phyloP scores from a whole-genome alignment of 352 stramenopile genomes.

The Phytophthora podocarpi region DNA sequence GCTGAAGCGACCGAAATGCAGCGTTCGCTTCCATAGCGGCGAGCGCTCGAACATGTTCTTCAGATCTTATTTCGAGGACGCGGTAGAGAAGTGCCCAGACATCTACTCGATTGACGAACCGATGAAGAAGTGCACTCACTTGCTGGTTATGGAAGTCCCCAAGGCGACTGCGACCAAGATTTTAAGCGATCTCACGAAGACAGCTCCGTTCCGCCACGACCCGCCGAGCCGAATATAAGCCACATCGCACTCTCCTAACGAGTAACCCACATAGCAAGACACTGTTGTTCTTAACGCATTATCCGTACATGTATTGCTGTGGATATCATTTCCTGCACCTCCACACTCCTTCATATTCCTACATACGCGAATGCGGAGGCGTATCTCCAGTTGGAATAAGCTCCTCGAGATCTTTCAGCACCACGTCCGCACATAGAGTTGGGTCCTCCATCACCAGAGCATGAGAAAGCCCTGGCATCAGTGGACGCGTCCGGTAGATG shows the following conservation, averaged over 20 bases:
- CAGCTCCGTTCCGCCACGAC: slow-evolving; percentile 1
- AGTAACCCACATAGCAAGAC: background rate
- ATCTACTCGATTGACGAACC: slow-evolving; percentile 35
- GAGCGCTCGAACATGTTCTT: slow-evolving; percentile 42
- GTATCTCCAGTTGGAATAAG: slow-evolving; percentile 3
- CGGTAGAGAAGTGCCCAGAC: slow-evolving; percentile 21
- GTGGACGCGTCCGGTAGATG: slow-evolving; percentile 32
- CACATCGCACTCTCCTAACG: background rate
- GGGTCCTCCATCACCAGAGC: slow-evolving; percentile 55
- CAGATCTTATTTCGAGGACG: slow-evolving; percentile 25
- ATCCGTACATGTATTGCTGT: too few relatives aligned
- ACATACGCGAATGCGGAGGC: background rate
- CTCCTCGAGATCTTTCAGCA: slow-evolving; percentile 36
- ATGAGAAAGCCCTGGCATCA: slow-evolving; percentile 47
- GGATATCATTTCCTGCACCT: too few relatives aligned
- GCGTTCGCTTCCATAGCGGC: slow-evolving; percentile 39
- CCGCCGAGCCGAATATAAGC: slow-evolving; percentile 13
- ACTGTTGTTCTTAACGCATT: background rate
- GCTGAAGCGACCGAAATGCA: slow-evolving; percentile 38
- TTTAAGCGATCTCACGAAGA: slow-evolving; percentile 31
- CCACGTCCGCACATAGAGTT: slow-evolving; percentile 33
- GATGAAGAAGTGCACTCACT: slow-evolving; percentile 42
- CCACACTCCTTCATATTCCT: too few relatives aligned
- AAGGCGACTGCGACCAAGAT: slow-evolving; percentile 31
- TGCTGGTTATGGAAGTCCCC: slow-evolving; percentile 47